phyloP scores from a whole-genome alignment of 2,329 filamentous ascomycete genomes.

The Cyclaneusma minus region DNA sequence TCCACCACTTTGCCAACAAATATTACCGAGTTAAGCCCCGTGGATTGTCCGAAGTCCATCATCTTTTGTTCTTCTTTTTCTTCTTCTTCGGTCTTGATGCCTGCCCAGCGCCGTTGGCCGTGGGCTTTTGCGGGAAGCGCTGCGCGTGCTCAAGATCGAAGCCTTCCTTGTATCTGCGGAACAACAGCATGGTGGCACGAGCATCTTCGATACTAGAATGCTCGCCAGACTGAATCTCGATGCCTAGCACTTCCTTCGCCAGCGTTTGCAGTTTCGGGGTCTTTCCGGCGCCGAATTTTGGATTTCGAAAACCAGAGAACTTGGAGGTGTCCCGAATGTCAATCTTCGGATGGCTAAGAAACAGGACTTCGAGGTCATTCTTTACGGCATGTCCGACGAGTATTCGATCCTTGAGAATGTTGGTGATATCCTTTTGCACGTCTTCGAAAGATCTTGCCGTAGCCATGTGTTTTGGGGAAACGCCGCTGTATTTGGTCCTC shows the following conservation, averaged over 20 bases:
- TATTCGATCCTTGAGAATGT: slow-evolving; percentile 53
- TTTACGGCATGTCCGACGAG: slow-evolving; percentile 73
- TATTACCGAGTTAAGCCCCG: too few species aligned
- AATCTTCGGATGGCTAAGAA: slow-evolving; percentile 61
- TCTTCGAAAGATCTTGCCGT: slow-evolving; percentile 56
- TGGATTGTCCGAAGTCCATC: slow-evolving; percentile 1
- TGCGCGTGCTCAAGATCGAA: slow-evolving; percentile 73
- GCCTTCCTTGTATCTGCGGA: slow-evolving; percentile 63
- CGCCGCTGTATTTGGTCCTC: slow-evolving; percentile 74
- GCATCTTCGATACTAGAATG: slow-evolving; percentile 68
- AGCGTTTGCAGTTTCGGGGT: slow-evolving; percentile 51
- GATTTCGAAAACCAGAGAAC: slow-evolving; percentile 57
- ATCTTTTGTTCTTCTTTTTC: slow-evolving; percentile 21
- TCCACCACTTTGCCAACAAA: too few species aligned
- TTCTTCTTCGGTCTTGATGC: slow-evolving; percentile 21
- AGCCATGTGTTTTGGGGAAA: slow-evolving; percentile 58
- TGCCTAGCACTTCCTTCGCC: slow-evolving; percentile 37
- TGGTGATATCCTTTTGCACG: slow-evolving; percentile 58
- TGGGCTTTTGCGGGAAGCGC: slow-evolving; percentile 35
- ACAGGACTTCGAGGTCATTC: slow-evolving; percentile 60
- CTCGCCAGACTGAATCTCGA: slow-evolving; percentile 47
- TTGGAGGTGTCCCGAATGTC: slow-evolving; percentile 78
- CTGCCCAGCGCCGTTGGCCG: neutral
- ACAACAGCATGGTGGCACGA: slow-evolving; percentile 77
- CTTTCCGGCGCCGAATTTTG: slow-evolving; percentile 49